Evolutionary conservation across 352 stramenopile genomes (phyloP), one percentile per base, ranked within the genome.

Genomic region (Phytophthora sansomeana): DNA sequence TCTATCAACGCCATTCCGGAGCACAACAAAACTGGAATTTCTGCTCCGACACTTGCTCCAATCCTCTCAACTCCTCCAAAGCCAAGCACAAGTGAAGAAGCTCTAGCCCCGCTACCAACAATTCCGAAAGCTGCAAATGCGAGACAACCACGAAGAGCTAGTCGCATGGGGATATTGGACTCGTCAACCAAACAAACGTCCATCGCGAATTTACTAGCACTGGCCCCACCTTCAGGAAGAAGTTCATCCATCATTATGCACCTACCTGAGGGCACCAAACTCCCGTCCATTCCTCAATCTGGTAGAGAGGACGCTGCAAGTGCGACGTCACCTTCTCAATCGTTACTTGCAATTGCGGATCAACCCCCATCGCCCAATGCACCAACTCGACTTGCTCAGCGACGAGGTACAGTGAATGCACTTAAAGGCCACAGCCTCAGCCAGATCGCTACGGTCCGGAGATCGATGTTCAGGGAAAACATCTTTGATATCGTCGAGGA

Each of bases 401-500:
- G 75, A 26, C 53, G 70, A 29, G 67, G 65, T 8, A 88, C 77
- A 6, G 32, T 88, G 16, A 76, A 67, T 9, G 50, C 71, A 8
- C 66, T 90, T 7, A 72, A 69, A 33, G 52, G 63, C 21, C 72
- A 77, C 56, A 82, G 69, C 14, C 35, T 86, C 28, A 74, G 63
- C 13, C 63, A 80, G 16, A 39, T 80, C 6, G 26, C 63, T 4
- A 63, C 67, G 1, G 66, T 63, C 1, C 74, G 80, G 21, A 63
- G 74, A 16, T 86, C 83, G 0, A 68, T 88, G 24, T 72, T 89
- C 21, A 67, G 78, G 21, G 82, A 91, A 26, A 90, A 93, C 54
- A 90, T 91, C 11, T 91, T 93, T 60, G 82, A 91, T 44, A 90
- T 91, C 41, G 80, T 93, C 2, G 82, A 92, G 54, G 83, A 92